phyloP scores from a whole-genome alignment of 2,329 filamentous ascomycete species.

The Paecilomyces fulvus region DNA sequence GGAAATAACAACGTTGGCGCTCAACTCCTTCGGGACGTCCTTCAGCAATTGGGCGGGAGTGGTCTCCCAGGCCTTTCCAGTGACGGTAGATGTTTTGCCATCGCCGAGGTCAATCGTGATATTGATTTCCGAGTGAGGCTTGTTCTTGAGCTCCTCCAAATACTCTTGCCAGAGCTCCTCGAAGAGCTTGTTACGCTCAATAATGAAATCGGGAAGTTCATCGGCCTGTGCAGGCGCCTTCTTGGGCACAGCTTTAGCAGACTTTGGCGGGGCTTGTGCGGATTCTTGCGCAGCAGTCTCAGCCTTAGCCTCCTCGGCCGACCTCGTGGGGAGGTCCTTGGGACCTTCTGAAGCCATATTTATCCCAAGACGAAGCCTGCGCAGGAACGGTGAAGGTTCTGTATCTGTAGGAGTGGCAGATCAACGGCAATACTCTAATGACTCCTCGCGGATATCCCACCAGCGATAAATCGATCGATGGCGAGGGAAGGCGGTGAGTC shows the following conservation, averaged over 20 bases:
- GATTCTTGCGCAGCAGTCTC: slow-evolving; percentile 13
- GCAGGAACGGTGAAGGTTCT: neutral
- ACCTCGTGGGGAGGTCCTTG: slow-evolving; percentile 29
- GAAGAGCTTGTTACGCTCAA: slow-evolving; percentile 78
- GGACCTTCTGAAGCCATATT: slow-evolving; percentile 27
- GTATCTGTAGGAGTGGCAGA: slow-evolving; percentile 7
- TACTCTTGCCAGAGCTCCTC: slow-evolving; percentile 79
- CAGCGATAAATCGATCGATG: slow-evolving; percentile 11
- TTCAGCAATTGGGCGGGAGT: slow-evolving; percentile 71
- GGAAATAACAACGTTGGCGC: slow-evolving; percentile 77
- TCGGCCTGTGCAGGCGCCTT: slow-evolving; percentile 21
- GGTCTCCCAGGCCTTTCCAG: slow-evolving; percentile 81
- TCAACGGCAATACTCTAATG: neutral
- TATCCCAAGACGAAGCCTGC: slow-evolving; percentile 3
- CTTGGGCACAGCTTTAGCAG: slow-evolving; percentile 14
- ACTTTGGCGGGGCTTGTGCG: slow-evolving; percentile 24
- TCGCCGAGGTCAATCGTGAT: slow-evolving; percentile 40
- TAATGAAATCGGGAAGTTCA: slow-evolving; percentile 63
- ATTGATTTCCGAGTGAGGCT: slow-evolving; percentile 38
- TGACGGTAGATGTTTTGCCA: slow-evolving; percentile 30
- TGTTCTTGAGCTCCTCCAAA: slow-evolving; percentile 61
- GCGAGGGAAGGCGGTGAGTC: slow-evolving; percentile 27
- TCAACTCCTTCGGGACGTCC: slow-evolving; percentile 75
- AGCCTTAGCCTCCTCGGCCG: slow-evolving; percentile 21
- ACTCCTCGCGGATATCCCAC: neutral